Conservation (phyloP, 106 monocot genomes). For the Triglochin maritima region DNA sequence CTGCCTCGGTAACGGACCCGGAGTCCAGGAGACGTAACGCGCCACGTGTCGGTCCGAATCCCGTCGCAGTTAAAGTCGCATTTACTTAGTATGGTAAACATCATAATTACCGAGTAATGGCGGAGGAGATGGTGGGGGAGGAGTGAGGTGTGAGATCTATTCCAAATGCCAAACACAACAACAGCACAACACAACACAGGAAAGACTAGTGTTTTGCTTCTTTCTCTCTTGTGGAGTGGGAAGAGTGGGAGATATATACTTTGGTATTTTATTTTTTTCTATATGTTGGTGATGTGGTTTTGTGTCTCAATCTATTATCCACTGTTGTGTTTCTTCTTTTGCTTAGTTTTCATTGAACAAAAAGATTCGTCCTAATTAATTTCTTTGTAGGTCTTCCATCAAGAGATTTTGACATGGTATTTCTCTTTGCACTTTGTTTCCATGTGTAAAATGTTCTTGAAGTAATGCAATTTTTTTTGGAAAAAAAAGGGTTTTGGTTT, state of each 20-base stretch:
- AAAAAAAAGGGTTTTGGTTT: no score
- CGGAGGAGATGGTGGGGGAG: background rate
- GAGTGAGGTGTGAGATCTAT: background rate
- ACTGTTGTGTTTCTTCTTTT: background rate
- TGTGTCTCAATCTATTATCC: background rate
- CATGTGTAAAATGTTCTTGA: no score
- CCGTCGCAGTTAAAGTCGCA: constrained; percentile 18
- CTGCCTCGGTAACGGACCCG: constrained; percentile 7
- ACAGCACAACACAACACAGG: background rate
- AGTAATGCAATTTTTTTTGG: no score
- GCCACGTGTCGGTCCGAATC: constrained; percentile 17
- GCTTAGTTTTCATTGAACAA: background rate
- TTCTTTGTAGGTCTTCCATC: no score
- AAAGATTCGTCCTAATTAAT: background rate
- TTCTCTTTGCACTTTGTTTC: no score
- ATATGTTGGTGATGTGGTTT: background rate
- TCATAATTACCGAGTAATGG: constrained; percentile 27
- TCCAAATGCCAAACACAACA: background rate
- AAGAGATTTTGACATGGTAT: no score
- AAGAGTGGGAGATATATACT: background rate
- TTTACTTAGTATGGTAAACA: constrained; percentile 23
- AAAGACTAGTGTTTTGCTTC: background rate
- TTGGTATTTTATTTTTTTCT: background rate
- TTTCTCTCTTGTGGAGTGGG: background rate
- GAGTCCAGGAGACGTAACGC: background rate